These are phyloP conservation scores for Piedraia hortae DNA, from an alignment of 2,329 filamentous ascomycete genomes.

Conservation along the genomic window DNA sequence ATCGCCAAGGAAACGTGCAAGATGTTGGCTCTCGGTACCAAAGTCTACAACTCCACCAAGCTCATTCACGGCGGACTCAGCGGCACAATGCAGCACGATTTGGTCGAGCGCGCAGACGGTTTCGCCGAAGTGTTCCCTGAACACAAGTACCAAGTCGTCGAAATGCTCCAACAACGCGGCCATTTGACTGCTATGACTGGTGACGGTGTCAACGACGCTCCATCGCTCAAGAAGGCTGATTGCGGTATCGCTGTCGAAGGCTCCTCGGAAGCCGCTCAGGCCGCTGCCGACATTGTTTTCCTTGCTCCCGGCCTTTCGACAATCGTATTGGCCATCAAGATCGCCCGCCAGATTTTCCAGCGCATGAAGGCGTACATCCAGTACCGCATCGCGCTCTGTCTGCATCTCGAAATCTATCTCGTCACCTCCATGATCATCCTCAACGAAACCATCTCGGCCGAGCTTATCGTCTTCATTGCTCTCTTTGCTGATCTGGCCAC, in stretches of 20 bases:
- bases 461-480: constrained; percentile 54
- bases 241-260: constrained; percentile 50
- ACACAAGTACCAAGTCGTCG: constrained; percentile 51
- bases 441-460: constrained; percentile 44
- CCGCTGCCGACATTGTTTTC: constrained; percentile 48
- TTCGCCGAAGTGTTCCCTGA: constrained; percentile 50
- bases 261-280: constrained; percentile 43
- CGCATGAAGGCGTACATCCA: constrained; percentile 55
- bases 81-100: constrained; percentile 45
- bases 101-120: constrained; percentile 47
- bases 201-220: constrained; percentile 50
- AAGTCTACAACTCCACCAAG: constrained; percentile 57
- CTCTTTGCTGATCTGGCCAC: constrained; percentile 57
- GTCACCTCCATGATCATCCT: constrained; percentile 55
- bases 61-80: constrained; percentile 50
- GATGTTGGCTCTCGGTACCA: constrained; percentile 52
- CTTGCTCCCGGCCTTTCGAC: constrained; percentile 43
- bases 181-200: constrained; percentile 51
- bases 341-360: constrained; percentile 47
- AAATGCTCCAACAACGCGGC: constrained; percentile 47
- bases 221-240: constrained; percentile 46
- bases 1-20: constrained; percentile 64
- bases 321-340: constrained; percentile 47
- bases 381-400: constrained; percentile 48
- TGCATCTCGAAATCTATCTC: constrained; percentile 50